A percentile compares a stretch with the other conserved stretches of the same genome.
These are phyloP conservation scores for Elaeagnus macrophylla DNA, from an alignment of 306 rosid genomes.

Conservation along the genomic window DNA sequence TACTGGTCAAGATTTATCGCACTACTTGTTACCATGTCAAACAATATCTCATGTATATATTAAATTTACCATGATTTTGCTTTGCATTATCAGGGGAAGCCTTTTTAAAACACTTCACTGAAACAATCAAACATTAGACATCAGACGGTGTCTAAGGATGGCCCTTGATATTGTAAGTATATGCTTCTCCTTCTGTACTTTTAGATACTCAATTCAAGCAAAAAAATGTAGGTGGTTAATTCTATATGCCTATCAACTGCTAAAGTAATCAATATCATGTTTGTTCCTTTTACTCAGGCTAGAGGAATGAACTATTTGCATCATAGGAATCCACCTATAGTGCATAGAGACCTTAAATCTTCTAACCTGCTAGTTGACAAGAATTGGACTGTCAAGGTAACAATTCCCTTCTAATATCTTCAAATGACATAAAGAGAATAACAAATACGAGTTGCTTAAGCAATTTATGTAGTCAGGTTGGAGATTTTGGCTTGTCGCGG, in stretches of 20 bases:
- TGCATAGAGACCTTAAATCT: conserved; percentile 73
- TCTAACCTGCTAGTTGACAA: conserved; percentile 67
- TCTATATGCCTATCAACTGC: conserved; percentile 1
- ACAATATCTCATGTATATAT: too few relatives aligned
- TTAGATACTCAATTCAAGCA: background rate
- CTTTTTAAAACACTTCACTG: conserved; percentile 60
- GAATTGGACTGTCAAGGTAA: conserved; percentile 81
- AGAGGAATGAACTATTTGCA: conserved; percentile 81
- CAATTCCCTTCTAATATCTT: conserved; percentile 5
- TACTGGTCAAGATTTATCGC: too few relatives aligned
- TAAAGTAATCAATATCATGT: background rate
- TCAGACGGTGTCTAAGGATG: conserved; percentile 55
- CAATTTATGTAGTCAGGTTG: conserved; percentile 39
- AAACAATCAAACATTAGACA: conserved; percentile 51
- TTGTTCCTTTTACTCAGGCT: conserved; percentile 36
- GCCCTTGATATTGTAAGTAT: conserved; percentile 70
- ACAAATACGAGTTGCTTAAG: conserved; percentile 1
- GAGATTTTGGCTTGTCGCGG: conserved; percentile 73
- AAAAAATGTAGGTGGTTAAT: conserved; percentile 1
- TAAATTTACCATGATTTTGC: conserved; percentile 13
- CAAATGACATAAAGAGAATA: conserved; percentile 6
- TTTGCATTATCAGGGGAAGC: conserved; percentile 56
- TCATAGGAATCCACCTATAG: conserved; percentile 70
- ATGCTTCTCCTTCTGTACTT: conserved; percentile 1
- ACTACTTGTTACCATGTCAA: too few relatives aligned